These are phyloP conservation scores for Diplocarpon mali DNA, from an alignment of 2,329 filamentous ascomycete genomes.

Conservation along the genomic window DNA sequence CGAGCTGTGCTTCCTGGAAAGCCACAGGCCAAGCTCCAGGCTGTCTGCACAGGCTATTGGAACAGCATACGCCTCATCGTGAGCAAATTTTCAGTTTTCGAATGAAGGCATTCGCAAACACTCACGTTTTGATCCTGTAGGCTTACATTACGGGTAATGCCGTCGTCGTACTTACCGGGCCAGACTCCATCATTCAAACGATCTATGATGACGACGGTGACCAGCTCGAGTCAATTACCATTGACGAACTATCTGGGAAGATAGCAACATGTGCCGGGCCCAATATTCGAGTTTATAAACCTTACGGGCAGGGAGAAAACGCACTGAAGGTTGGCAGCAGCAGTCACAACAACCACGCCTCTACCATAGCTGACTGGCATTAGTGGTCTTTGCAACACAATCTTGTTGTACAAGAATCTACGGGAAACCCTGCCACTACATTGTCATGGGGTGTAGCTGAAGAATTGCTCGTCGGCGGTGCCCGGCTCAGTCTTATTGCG, in stretches of 20 bases:
- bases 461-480: slow-evolving; percentile 72
- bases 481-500: slow-evolving; percentile 57
- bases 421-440: slow-evolving; percentile 34
- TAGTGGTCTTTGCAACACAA: slow-evolving; percentile 56
- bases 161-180: slow-evolving; percentile 69
- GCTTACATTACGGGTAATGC: slow-evolving; percentile 84
- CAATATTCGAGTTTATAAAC: slow-evolving; percentile 66
- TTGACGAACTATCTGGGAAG: slow-evolving; percentile 76
- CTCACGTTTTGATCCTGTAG: slow-evolving; percentile 33
- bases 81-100: slow-evolving; percentile 27
- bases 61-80: slow-evolving; percentile 62
- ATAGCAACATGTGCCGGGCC: slow-evolving; percentile 63
- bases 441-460: slow-evolving; percentile 83
- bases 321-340: slow-evolving; percentile 54
- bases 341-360: background rate
- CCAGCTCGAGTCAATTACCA: slow-evolving; percentile 59
- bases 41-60: slow-evolving; percentile 65
- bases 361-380: slow-evolving; percentile 14
- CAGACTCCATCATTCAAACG: slow-evolving; percentile 71
- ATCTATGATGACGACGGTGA: slow-evolving; percentile 69
- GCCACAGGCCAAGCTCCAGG: slow-evolving; percentile 67
- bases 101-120: background rate
- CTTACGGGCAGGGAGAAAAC: slow-evolving; percentile 59
- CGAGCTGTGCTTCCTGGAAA: slow-evolving; percentile 69
- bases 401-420: slow-evolving; percentile 38